Evolutionary conservation across 164 flowering plant genomes (phyloP), one percentile per base, ranked within the genome.

Genomic region (Protea cynaroides): DNA sequence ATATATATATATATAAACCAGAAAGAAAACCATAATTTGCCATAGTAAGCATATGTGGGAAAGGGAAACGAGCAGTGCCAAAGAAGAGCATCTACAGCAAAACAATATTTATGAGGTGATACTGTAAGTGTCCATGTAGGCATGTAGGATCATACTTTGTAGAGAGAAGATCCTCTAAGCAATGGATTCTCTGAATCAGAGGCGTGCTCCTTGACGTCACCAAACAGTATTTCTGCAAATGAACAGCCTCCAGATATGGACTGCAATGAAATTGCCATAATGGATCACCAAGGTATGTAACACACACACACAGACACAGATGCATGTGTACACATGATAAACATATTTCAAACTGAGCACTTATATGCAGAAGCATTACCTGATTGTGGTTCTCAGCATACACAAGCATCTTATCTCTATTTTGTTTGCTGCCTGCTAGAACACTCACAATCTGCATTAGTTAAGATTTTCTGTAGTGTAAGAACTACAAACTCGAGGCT

Each of bases 361-460:
- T 37, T 37, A 37, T 9, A 4, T 37, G 10, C 23, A 38, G 63
- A 25, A 58, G 18, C 15, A 14, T 59, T 73, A 91, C 99, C 84
- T 94, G 99, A 76, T 81, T 87, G 82, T 94, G 96, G 81, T 91
- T 94, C 79, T 94, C 99, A 56, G 92, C 88, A 80, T 82, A 94
- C 8, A 77, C 53, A 63, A 94, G 86, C 96, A 88, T 91, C 69
- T 89, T 94, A 66, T 86, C 84, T 4, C 80, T 72, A 74, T 70
- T 81, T 25, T 73, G 72, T 73, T 68, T 81, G 74, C 74, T 78
- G 65, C 86, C 80, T 47, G 72, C 62, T 44, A 94, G 81, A 14
- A 86, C 82, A 65, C 70, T 81, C 52, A 84, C 88, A 47, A 91
- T 84, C 99, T 94, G 82, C 74, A 78, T 36, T 7, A 64, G 40